Conservation (phyloP, 129 eudicot genomes). For the Ambrosia artemisiifolia region DNA sequence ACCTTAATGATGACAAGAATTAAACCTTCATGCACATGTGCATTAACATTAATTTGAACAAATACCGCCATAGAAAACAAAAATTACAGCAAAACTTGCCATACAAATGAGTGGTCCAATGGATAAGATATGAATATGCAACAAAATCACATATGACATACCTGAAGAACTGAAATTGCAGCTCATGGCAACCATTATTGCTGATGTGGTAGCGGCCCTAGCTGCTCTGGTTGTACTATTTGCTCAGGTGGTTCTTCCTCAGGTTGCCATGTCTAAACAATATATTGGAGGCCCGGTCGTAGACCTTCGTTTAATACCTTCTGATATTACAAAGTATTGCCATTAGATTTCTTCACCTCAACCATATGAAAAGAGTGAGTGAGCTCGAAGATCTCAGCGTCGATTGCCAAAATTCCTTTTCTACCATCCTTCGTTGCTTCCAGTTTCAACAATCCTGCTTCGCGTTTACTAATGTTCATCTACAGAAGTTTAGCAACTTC, state of each 20-base stretch:
- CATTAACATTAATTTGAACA: too few relatives aligned
- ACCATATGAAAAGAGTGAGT: conserved; percentile 55
- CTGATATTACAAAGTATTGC: conserved; percentile 66
- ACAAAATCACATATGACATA: conserved; percentile 9
- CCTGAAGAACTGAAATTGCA: conserved; percentile 4
- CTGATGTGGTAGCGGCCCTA: conserved; percentile 7
- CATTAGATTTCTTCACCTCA: conserved; percentile 62
- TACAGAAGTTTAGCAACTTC: conserved; percentile 54
- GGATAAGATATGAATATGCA: conserved; percentile 13
- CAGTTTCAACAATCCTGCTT: conserved; percentile 38
- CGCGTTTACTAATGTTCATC: conserved; percentile 50
- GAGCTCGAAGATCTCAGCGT: conserved; percentile 77
- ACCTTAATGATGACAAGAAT: too few relatives aligned
- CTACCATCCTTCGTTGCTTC: conserved; percentile 45
- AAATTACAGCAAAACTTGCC: too few relatives aligned
- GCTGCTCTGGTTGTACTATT: conserved; percentile 14
- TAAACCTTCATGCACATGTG: too few relatives aligned
- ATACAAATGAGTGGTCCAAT: too few relatives aligned
- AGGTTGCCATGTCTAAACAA: conserved; percentile 79
- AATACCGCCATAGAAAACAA: too few relatives aligned
- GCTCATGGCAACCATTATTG: conserved; percentile 40
- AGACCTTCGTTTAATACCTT: conserved; percentile 48
- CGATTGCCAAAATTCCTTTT: conserved; percentile 61
- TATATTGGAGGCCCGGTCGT: conserved; percentile 63
- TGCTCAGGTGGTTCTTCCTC: conserved; percentile 31